Conservation (phyloP, 1,139 yeast genomes). For the Magnusiomyces tetraspermus region DNA sequence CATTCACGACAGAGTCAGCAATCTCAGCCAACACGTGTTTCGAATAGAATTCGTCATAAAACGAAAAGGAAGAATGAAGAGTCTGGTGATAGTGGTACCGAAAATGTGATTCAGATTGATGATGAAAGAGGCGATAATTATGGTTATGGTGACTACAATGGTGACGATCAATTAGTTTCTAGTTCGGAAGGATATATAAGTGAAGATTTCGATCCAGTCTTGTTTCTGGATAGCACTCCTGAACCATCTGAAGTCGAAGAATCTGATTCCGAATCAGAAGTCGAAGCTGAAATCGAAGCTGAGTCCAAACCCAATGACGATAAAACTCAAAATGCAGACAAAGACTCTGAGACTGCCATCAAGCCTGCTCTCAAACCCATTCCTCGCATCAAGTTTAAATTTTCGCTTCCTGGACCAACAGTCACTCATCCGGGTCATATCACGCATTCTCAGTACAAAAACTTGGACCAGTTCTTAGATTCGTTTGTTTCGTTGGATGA, state of each 20-base stretch:
- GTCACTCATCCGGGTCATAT: slow-evolving; percentile 72
- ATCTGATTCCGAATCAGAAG: slow-evolving; percentile 15
- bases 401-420: slow-evolving; percentile 47
- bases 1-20: too few species aligned
- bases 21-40: too few species aligned
- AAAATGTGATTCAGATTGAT: too few species aligned
- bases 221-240: slow-evolving; percentile 3
- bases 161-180: not conserved
- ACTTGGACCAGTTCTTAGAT: slow-evolving; percentile 38
- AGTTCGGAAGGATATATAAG: slow-evolving; percentile 1
- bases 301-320: too few species aligned
- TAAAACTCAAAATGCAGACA: not conserved
- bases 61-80: too few species aligned
- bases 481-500: slow-evolving; percentile 54
- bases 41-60: too few species aligned
- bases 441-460: slow-evolving; percentile 18
- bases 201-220: slow-evolving; percentile 5
- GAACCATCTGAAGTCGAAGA: slow-evolving; percentile 17
- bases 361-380: not conserved
- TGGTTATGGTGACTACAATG: not conserved
- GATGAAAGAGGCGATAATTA: not conserved
- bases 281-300: slow-evolving; percentile 14
- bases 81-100: too few species aligned
- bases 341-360: not conserved
- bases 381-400: slow-evolving; percentile 30